These are phyloP conservation scores for Carex arenaria DNA, from an alignment of 202 grass and related monocot genomes.

Conservation along the genomic window DNA sequence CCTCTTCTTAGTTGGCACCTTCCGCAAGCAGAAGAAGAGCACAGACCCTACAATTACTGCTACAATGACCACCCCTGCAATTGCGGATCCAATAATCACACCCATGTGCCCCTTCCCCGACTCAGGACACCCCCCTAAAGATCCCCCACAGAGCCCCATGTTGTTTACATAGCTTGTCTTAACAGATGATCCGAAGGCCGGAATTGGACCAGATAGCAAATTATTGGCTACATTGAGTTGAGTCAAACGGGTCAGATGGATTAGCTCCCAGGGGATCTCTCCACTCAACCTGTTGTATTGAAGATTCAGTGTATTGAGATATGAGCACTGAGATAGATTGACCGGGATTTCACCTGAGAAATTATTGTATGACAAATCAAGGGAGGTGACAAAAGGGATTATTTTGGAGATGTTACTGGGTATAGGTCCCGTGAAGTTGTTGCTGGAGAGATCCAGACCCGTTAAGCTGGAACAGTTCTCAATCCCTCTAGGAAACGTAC, in stretches of 20 bases:
- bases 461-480: slow-evolving; percentile 88
- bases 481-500: slow-evolving; percentile 65
- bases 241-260: slow-evolving; percentile 35
- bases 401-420: slow-evolving; percentile 55
- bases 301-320: slow-evolving; percentile 70
- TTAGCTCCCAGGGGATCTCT: slow-evolving; percentile 58
- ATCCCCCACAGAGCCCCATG: slow-evolving; percentile 54
- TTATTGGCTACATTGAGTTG: slow-evolving; percentile 75
- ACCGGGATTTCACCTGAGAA: slow-evolving; percentile 83
- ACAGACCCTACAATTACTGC: slow-evolving; percentile 45
- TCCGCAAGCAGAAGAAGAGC: slow-evolving; percentile 70
- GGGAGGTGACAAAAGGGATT: slow-evolving; percentile 50
- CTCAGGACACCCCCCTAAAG: slow-evolving; percentile 36
- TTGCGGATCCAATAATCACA: slow-evolving; percentile 69
- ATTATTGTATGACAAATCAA: slow-evolving; percentile 85
- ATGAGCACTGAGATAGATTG: slow-evolving; percentile 48
- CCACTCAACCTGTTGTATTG: slow-evolving; percentile 74
- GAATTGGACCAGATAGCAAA: slow-evolving; percentile 53
- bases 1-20: slow-evolving; percentile 62
- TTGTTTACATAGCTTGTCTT: slow-evolving; percentile 45
- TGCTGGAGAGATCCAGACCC: slow-evolving; percentile 72
- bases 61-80: slow-evolving; percentile 62
- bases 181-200: slow-evolving; percentile 28
- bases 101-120: slow-evolving; percentile 37
- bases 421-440: slow-evolving; percentile 67